Evolutionary conservation across 108 stramenopile species (phyloP).

Genomic region (Discostella stelligeroides): DNA sequence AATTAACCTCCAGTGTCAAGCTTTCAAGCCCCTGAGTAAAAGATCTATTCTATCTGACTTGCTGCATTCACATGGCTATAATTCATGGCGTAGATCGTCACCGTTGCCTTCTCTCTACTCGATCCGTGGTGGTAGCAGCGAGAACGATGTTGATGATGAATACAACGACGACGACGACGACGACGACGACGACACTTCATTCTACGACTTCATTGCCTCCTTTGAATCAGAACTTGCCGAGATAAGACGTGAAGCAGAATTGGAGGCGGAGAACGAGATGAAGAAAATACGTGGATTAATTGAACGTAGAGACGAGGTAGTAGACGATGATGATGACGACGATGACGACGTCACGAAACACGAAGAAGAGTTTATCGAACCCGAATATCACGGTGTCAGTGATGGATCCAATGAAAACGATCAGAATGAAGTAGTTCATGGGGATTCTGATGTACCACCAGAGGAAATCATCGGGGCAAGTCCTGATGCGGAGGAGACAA

Average conservation of each 20-base stretch:
- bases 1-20: slow-evolving; percentile 7
- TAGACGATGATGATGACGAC: slow-evolving; percentile 10
- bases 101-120: slow-evolving; percentile 8
- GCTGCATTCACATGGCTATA: too few relatives aligned
- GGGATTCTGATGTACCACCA: neutral
- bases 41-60: slow-evolving; percentile 1
- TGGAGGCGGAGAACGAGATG: slow-evolving; percentile 49
- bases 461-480: neutral
- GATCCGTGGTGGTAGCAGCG: slow-evolving; percentile 20
- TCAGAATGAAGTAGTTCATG: neutral
- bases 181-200: slow-evolving; percentile 10
- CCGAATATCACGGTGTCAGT: neutral
- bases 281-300: slow-evolving; percentile 27
- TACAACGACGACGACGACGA: slow-evolving; percentile 19
- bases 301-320: neutral
- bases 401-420: neutral
- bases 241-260: slow-evolving; percentile 42
- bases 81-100: too few relatives aligned
- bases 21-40: neutral
- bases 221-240: slow-evolving; percentile 52
- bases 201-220: slow-evolving; percentile 34
- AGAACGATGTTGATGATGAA: slow-evolving; percentile 2
- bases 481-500: neutral
- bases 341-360: too few relatives aligned
- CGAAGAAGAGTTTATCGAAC: neutral